A percentile compares a stretch with the other conserved stretches of the same genome.
Evolutionary conservation across 2,329 filamentous ascomycete genomes (phyloP).

Genomic region (Penicillium psychrosexuale): DNA sequence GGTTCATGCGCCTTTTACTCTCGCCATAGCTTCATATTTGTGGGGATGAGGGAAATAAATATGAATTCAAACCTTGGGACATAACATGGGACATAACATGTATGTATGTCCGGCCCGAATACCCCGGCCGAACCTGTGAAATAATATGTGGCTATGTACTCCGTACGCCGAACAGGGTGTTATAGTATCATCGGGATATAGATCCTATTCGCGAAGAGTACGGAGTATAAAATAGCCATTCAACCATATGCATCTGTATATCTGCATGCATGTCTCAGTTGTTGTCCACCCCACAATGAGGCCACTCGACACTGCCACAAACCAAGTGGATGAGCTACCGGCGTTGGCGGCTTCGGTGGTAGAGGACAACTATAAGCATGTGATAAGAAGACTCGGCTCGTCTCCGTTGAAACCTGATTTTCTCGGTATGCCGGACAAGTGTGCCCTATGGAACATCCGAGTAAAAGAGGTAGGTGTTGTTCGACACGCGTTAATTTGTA

Average conservation of each 20-base stretch:
- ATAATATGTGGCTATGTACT: too few species aligned
- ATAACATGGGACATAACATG: too few species aligned
- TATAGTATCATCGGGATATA: not conserved
- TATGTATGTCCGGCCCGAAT: not conserved
- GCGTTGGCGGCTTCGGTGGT: too few species aligned
- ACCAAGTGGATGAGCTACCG: not conserved
- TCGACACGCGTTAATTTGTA: not conserved
- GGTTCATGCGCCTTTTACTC: not conserved
- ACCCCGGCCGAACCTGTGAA: not conserved
- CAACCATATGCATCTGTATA: not conserved
- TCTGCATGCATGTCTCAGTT: not conserved
- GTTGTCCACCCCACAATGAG: not conserved
- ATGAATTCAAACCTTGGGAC: not conserved
- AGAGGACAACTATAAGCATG: not conserved
- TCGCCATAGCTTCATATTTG: not conserved
- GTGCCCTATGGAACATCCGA: not conserved
- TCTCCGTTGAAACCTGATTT: not conserved
- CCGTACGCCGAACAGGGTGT: not conserved
- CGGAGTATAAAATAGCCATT: not conserved
- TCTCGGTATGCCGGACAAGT: constrained; percentile 1
- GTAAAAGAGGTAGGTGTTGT: not conserved
- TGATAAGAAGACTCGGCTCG: not conserved
- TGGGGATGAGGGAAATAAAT: not conserved
- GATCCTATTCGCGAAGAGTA: not conserved
- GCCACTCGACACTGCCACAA: not conserved